A percentile compares a stretch with the other conserved stretches of the same genome.
These are phyloP conservation scores for Suillus decipiens DNA, from an alignment of 768 basidiomycete genomes.

Conservation along the genomic window DNA sequence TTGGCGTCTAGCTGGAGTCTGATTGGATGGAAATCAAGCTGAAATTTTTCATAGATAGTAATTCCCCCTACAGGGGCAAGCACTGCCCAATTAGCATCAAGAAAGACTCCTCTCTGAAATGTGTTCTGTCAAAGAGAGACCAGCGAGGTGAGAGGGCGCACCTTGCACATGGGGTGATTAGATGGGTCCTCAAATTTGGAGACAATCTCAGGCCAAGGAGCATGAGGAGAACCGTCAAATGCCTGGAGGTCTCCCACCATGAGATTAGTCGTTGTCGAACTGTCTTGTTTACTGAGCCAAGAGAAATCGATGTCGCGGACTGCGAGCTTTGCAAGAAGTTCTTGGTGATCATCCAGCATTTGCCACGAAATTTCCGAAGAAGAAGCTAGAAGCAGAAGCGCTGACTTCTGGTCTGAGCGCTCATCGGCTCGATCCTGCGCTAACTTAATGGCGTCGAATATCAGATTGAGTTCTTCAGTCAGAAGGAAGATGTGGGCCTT, in stretches of 20 bases:
- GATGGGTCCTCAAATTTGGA: slow-evolving; percentile 72
- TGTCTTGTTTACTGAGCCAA: slow-evolving; percentile 86
- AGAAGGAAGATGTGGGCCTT: slow-evolving; percentile 73
- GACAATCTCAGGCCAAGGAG: slow-evolving; percentile 86
- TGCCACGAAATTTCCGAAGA: slow-evolving; percentile 90
- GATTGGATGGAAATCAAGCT: slow-evolving; percentile 82
- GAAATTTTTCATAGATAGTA: slow-evolving; percentile 81
- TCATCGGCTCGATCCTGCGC: slow-evolving; percentile 76
- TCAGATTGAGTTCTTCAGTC: slow-evolving; percentile 75
- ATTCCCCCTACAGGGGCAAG: slow-evolving; percentile 94
- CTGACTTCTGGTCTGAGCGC: slow-evolving; percentile 72
- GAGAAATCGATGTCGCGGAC: slow-evolving; percentile 76
- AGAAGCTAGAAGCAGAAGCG: slow-evolving; percentile 76
- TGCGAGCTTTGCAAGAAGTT: slow-evolving; percentile 84
- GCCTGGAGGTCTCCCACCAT: slow-evolving; percentile 77
- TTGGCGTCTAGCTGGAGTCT: slow-evolving; percentile 84
- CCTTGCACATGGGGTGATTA: slow-evolving; percentile 73
- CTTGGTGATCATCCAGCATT: slow-evolving; percentile 75
- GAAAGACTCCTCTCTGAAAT: slow-evolving; percentile 67
- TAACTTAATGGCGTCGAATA: slow-evolving; percentile 85
- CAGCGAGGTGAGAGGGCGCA: slow-evolving; percentile 29
- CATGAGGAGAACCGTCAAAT: slow-evolving; percentile 81
- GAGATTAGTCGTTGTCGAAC: slow-evolving; percentile 79
- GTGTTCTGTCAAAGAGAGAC: slow-evolving; percentile 13
- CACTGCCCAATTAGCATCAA: slow-evolving; percentile 76